phyloP scores from a whole-genome alignment of 129 eudicot species.

The Calendula officinalis region DNA sequence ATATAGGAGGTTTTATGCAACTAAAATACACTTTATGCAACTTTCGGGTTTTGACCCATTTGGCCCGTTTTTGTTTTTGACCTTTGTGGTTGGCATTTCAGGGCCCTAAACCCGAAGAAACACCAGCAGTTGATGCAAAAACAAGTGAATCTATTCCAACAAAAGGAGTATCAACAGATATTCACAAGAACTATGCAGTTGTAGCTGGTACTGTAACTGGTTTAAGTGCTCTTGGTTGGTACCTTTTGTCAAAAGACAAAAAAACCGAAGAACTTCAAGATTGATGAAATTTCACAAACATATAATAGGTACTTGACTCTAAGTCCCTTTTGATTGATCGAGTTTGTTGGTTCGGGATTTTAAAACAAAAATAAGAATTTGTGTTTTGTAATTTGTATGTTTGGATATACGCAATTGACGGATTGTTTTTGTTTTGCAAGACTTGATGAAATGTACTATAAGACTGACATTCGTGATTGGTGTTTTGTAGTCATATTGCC shows the following conservation, averaged over 20 bases:
- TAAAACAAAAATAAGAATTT: constrained; percentile 17
- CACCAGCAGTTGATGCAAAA: constrained; percentile 62
- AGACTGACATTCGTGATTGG: constrained; percentile 3
- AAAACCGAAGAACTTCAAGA: constrained; percentile 70
- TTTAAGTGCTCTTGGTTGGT: constrained; percentile 70
- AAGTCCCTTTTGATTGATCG: constrained; percentile 9
- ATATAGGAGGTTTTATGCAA: too few relatives aligned
- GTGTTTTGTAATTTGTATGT: constrained; percentile 23
- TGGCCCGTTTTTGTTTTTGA: background rate
- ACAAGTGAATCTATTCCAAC: constrained; percentile 48
- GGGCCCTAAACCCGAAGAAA: constrained; percentile 73
- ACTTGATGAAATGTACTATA: constrained; percentile 12
- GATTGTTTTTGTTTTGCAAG: constrained; percentile 26
- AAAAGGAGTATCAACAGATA: constrained; percentile 61
- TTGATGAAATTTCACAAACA: constrained; percentile 26
- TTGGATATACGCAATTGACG: constrained; percentile 1
- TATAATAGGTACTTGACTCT: constrained; percentile 14
- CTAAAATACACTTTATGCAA: too few relatives aligned
- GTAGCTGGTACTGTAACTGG: constrained; percentile 61
- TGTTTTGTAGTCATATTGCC: constrained; percentile 6
- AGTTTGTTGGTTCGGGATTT: constrained; percentile 11
- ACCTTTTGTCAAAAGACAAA: constrained; percentile 45
- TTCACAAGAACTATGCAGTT: constrained; percentile 73
- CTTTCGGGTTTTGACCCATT: too few relatives aligned
- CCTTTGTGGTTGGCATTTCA: constrained; percentile 28